Conservation (phyloP, 2,329 filamentous ascomycete genomes). For the Drechslerella coelobrocha region DNA sequence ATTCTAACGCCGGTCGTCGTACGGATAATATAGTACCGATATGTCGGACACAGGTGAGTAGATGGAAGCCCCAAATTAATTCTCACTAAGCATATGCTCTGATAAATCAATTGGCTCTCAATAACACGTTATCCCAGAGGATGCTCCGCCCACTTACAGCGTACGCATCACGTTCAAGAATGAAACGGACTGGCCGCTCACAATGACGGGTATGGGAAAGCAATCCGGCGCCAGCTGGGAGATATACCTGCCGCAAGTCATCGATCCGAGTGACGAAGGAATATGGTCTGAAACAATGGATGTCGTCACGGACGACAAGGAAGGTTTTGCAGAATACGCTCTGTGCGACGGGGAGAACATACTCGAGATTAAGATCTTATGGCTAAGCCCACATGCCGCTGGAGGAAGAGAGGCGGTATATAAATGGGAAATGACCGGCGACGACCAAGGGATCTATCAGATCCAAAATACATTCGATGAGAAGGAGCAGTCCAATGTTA, state of each 20-base stretch:
- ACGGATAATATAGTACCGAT: no score
- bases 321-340: slow-evolving; percentile 26
- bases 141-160: slow-evolving; percentile 17
- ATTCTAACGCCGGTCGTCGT: no score
- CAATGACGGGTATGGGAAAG: slow-evolving; percentile 15
- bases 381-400: slow-evolving; percentile 19
- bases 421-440: slow-evolving; percentile 23
- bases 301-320: slow-evolving; percentile 2
- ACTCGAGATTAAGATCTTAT: slow-evolving; percentile 30
- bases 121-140: no score
- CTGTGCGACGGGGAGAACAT: slow-evolving; percentile 36
- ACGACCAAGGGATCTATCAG: slow-evolving; percentile 21
- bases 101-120: no score
- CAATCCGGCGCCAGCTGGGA: slow-evolving; percentile 24
- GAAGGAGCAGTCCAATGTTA: slow-evolving; percentile 10
- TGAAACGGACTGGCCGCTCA: slow-evolving; percentile 28
- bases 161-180: slow-evolving; percentile 31
- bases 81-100: no score
- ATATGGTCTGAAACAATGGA: slow-evolving; percentile 21
- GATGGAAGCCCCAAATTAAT: no score
- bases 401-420: slow-evolving; percentile 3
- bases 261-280: slow-evolving; percentile 7
- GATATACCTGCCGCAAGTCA: slow-evolving; percentile 25
- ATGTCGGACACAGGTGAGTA: no score
- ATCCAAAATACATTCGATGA: slow-evolving; percentile 22